Base-by-base conservation (phyloP, 306 rosid genomes). In the Prunus salicina region DNA sequence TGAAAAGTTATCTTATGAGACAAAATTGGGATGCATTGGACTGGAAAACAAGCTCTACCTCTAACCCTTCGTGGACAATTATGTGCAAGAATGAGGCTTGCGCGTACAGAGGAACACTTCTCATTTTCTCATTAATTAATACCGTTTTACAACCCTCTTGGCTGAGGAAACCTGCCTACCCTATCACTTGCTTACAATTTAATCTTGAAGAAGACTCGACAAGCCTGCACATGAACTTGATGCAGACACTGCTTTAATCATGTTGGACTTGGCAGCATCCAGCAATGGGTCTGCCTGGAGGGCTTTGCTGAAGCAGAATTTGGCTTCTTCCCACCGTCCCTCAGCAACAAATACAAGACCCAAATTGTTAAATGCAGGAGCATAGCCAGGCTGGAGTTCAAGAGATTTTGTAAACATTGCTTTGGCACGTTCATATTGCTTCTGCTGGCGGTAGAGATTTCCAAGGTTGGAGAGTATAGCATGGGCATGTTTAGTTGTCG, bases 261-360 rank as follows among this genome's bases (percentile, higher is more conserved):
- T 58, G 85, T 95, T 95, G 24, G 98, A 95, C 77, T 90, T 88
- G 18, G 98, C 98, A 68, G 92, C 93, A 72, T 95, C 98, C 28
- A 92, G 86, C 79, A 95, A 71, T 2, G 97, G 88, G 76, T 95
- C 98, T 51, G 92, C 85, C 77, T 85, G 82, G 28, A 95, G 85
- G 76, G 98, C 97, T 75, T 89, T 95, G 68, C 89, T 88, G 57
- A 95, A 95, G 78, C 97, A 95, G 64, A 86, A 85, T 81, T 88
- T 92, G 63, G 98, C 98, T 80, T 90, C 98, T 82, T 90, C 98
- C 94, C 80, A 86, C 64, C 78, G 83, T 79, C 96, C 91, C 90
- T 95, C 97, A 2, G 98, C 96, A 62, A 92, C 86, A 84, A 95
- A 92, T 47, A 92, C 98, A 28, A 95, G 95, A 62, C 98, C 97